These are phyloP conservation scores for Pharnaceum exiguum DNA, from an alignment of 148 eudicot species.

Conservation along the genomic window DNA sequence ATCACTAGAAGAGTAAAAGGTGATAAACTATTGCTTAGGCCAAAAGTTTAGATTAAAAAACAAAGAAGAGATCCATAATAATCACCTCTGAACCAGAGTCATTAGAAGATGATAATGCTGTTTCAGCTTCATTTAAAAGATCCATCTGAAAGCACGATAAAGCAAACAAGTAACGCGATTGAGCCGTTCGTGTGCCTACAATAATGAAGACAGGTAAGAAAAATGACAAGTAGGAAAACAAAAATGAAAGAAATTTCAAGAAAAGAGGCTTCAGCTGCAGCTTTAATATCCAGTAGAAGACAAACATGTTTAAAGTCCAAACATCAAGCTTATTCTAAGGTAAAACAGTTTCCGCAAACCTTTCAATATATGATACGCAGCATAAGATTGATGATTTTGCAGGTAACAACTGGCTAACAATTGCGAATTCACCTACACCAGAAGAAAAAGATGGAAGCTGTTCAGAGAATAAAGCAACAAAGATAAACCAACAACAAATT, in stretches of 20 bases:
- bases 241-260: background rate
- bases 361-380: slow-evolving; percentile 77
- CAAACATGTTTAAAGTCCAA: background rate
- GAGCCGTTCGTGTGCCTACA: slow-evolving; percentile 83
- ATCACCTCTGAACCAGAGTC: slow-evolving; percentile 83
- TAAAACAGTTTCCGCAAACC: slow-evolving; percentile 36
- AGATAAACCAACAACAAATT: background rate
- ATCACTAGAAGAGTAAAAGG: background rate
- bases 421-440: slow-evolving; percentile 73
- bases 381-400: slow-evolving; percentile 81
- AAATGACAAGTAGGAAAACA: background rate
- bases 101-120: slow-evolving; percentile 63
- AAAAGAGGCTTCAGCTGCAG: background rate
- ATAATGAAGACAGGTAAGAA: slow-evolving; percentile 15
- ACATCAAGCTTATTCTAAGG: background rate
- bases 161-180: slow-evolving; percentile 96
- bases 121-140: slow-evolving; percentile 85
- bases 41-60: no score
- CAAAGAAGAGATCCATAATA: background rate
- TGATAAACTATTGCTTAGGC: background rate
- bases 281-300: background rate
- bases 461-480: background rate
- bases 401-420: slow-evolving; percentile 81
- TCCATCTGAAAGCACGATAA: slow-evolving; percentile 93
- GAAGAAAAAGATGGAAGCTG: background rate